Base-by-base conservation (phyloP, 768 basidiomycete genomes). In the Tulasnella sp. region DNA sequence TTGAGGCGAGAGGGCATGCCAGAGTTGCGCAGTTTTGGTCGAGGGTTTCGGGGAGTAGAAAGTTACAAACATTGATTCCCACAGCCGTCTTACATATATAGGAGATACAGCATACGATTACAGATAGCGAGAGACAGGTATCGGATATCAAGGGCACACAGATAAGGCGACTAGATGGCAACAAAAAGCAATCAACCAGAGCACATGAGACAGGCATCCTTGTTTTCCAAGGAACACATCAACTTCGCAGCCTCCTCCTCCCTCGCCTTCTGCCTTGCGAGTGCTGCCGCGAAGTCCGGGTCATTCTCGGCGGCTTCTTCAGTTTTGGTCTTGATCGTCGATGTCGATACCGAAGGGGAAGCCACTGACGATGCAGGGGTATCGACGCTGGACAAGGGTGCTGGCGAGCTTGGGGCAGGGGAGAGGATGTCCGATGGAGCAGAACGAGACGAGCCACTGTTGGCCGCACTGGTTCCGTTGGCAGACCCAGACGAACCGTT, bases 131-230 rank as follows among this genome's bases (percentile, higher is more conserved):
- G 7, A 38, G 34, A 38, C 15, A 15, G 34, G 34, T 38, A 38
- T 38, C 15, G 7, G 15, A 15, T 38, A 7, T 38, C 34, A 38
- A 38, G 34, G 34, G 5, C 15, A 38, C 15, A 15, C 7, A 7
- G 15, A 38, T 15, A 5, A 38, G 42, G 63, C 59, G 68, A 48
- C 67, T 66, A 31, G 87, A 90, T 21, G 34, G 34, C 15, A 7
- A 38, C 15, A 15, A 15, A 7, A 38, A 38, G 7, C 34, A 38
- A 42, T 64, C 59, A 69, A 48, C 67, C 66, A 31, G 87, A 90
- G 73, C 89, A 92, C 89, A 92, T 92, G 69, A 92, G 66, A 68
- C 91, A 94, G 1, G 87, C 89, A 56, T 94, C 92, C 76, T 92
- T 92, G 73, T 94, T 94, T 70, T 93, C 91, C 50, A 94, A 65